Evolutionary conservation across 768 basidiomycete genomes (phyloP).

Genomic region (Trametes cubensis): DNA sequence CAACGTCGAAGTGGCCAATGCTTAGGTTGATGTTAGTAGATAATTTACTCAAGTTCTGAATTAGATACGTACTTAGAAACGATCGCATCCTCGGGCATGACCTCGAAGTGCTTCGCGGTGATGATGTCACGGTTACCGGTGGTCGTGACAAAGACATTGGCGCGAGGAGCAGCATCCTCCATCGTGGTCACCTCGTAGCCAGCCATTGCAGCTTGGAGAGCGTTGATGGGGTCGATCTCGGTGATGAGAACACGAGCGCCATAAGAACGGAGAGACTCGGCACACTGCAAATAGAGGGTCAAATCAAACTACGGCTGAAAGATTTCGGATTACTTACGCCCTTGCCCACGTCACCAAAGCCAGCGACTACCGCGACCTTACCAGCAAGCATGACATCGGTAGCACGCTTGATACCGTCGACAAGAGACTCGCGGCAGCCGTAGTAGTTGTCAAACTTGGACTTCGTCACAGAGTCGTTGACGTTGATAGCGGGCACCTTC

Average conservation of each 20-base stretch:
- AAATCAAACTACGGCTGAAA: neutral
- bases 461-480: conserved; percentile 99
- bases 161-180: conserved; percentile 90
- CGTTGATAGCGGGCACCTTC: conserved; percentile 98
- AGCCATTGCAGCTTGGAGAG: conserved; percentile 99
- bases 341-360: conserved; percentile 99
- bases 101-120: conserved; percentile 84
- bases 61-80: conserved; percentile 81
- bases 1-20: conserved; percentile 85
- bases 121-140: conserved; percentile 99
- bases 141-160: conserved; percentile 96
- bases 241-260: conserved; percentile 95
- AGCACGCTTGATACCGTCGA: conserved; percentile 99
- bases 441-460: conserved; percentile 99
- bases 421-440: conserved; percentile 98
- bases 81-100: conserved; percentile 98
- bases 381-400: conserved; percentile 99
- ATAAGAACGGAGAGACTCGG: conserved; percentile 95
- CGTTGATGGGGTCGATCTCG: conserved; percentile 99
- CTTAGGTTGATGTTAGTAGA: conserved; percentile 40
- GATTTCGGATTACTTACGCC: conserved; percentile 64
- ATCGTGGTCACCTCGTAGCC: conserved; percentile 99
- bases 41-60: neutral
- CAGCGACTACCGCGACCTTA: conserved; percentile 98
- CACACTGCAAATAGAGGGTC: conserved; percentile 62